phyloP scores from a whole-genome alignment of 2,329 filamentous ascomycete genomes.

The Ophiostoma pallidulum region DNA sequence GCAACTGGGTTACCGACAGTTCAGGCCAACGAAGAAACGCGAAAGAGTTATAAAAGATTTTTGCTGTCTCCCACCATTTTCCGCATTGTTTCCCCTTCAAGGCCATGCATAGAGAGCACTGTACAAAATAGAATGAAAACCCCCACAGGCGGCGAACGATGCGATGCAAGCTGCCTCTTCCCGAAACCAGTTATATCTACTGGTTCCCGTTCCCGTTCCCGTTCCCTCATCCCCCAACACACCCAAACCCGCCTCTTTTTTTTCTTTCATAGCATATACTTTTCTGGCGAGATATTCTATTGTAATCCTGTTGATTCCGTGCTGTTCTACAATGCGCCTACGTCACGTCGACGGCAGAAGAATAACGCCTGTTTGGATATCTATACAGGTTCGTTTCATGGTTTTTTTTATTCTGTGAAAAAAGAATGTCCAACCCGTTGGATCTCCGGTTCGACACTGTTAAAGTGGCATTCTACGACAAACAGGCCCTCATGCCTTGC shows the following conservation, averaged over 20 bases:
- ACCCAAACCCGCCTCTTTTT: too few relatives aligned
- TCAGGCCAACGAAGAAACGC: too few relatives aligned
- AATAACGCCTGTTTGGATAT: too few relatives aligned
- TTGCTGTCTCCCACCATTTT: too few relatives aligned
- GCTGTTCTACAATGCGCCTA: too few relatives aligned
- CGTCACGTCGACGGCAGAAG: too few relatives aligned
- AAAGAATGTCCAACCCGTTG: too few relatives aligned
- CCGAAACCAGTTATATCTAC: not conserved
- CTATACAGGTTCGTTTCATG: not conserved
- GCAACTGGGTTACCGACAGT: not conserved
- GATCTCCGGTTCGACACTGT: too few relatives aligned
- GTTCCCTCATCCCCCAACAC: not conserved
- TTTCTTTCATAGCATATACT: constrained; percentile 2
- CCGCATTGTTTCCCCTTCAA: not conserved
- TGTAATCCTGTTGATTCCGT: constrained; percentile 3
- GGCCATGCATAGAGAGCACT: constrained; percentile 11
- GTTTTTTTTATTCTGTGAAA: not conserved
- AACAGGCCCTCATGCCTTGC: constrained; percentile 6
- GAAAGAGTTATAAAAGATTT: too few relatives aligned
- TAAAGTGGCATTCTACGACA: not conserved
- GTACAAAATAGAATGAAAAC: constrained; percentile 11
- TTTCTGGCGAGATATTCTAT: not conserved
- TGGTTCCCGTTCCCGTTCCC: not conserved
- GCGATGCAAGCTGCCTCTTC: not conserved
- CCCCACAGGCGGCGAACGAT: not conserved